Base-by-base conservation (phyloP, 768 basidiomycete genomes). In the Chiua virens region DNA sequence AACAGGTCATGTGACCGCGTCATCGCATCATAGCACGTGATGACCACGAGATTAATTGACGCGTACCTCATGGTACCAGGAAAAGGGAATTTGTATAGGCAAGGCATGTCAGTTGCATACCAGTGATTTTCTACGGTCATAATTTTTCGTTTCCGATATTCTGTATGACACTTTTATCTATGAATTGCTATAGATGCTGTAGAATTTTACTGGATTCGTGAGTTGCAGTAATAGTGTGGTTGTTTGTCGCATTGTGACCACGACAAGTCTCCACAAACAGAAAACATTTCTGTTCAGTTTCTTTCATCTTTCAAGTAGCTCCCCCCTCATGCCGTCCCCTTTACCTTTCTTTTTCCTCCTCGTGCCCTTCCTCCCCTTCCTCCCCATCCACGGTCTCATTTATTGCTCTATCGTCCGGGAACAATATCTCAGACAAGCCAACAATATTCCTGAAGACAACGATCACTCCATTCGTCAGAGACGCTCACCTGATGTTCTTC, bases 1-100 rank as follows among this genome's bases (percentile, higher is more conserved):
- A 21, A 36, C 18, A 11, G 20, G 28, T 57, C 65, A 66, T 28
- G 57, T 67, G 65, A 56, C 14, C 52, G 52, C 47, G 53, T 54
- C 13, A 0, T 25, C 25, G 8, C 8, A 8, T 8, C 8, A 1
- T 11, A 0, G 45, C 63, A 67, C 55, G 51, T 66, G 62, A 60
- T 38, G 14, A 0, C 21, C 25, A 23, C 34, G 18, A n/a, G 5
- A n/a, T 11, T 30, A 30, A 30, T 30, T 3, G n/a, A 30, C 28
- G 9, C 54, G 47, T 46, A 57, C n/a, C 52, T 23, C 40, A 8
- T 49, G n/a, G 17, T 22, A 34, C n/a, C 22, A 50, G 36, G 23
- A 14, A 48, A 49, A 52, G 36, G 10, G 25, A 8, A 45, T 53
- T 38, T 57, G n/a, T n/a, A 63, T 34, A 51, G 40, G 6, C 55